These are phyloP conservation scores for Debaryomycetaceae sp. DNA, from an alignment of 1,139 yeast genomes.

Conservation along the genomic window DNA sequence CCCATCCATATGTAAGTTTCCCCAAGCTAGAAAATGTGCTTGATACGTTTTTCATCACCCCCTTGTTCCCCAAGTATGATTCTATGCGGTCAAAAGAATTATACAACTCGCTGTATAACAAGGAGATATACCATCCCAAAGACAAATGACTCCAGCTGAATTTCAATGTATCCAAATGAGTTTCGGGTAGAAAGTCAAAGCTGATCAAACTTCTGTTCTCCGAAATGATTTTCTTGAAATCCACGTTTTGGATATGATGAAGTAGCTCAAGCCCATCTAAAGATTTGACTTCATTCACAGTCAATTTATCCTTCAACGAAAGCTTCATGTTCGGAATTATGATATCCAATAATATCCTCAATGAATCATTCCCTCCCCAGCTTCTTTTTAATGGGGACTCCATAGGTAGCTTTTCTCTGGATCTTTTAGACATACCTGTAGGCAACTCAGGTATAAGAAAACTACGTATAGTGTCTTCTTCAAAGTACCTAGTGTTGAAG, in stretches of 20 bases:
- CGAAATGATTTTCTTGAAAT: constrained; percentile 20
- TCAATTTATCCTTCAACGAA: constrained; percentile 35
- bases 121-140: constrained; percentile 73
- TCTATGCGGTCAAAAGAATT: constrained; percentile 33
- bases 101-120: constrained; percentile 65
- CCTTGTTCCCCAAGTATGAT: constrained; percentile 21
- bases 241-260: constrained; percentile 33
- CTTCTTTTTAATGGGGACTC: constrained; percentile 47
- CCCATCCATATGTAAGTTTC: constrained; percentile 44
- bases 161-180: constrained; percentile 45
- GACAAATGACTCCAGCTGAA: constrained; percentile 63
- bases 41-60: constrained; percentile 33
- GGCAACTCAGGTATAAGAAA: constrained; percentile 47
- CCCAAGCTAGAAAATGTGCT: constrained; percentile 43
- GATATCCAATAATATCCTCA: constrained; percentile 41
- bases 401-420: constrained; percentile 55
- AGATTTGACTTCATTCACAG: constrained; percentile 17
- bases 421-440: constrained; percentile 58
- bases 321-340: constrained; percentile 39
- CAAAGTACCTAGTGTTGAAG: not conserved
- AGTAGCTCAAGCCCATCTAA: constrained; percentile 35
- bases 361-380: constrained; percentile 62
- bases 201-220: constrained; percentile 22
- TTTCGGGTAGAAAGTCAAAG: constrained; percentile 32
- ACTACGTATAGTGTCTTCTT: constrained; percentile 11